Evolutionary conservation across 2,329 filamentous ascomycete genomes (phyloP).

Genomic region (Fusarium udum): DNA sequence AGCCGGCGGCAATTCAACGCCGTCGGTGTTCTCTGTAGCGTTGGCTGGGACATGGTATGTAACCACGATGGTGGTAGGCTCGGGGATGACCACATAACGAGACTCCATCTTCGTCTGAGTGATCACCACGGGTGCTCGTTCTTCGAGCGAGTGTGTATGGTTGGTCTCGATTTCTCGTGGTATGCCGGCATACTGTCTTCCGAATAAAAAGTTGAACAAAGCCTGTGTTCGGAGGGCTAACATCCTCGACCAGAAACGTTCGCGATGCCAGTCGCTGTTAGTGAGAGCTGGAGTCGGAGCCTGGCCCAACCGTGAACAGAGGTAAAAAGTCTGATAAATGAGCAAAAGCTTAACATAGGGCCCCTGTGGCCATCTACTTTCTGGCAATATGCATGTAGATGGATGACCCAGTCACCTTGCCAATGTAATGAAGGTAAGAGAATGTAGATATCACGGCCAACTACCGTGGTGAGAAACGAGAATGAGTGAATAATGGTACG

Average conservation of each 20-base stretch:
- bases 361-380: constrained; percentile 40
- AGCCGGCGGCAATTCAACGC: constrained; percentile 7
- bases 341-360: constrained; percentile 32
- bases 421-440: constrained; percentile 18
- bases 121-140: constrained; percentile 25
- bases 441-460: constrained; percentile 14
- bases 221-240: constrained; percentile 57
- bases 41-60: constrained; percentile 30
- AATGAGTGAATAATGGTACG: constrained; percentile 21
- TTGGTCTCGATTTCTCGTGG: constrained; percentile 48
- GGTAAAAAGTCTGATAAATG: constrained; percentile 18
- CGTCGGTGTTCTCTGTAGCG: constrained; percentile 8
- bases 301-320: constrained; percentile 21
- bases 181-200: constrained; percentile 64
- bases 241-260: constrained; percentile 40
- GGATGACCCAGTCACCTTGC: constrained; percentile 40
- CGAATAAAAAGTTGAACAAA: constrained; percentile 60
- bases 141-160: constrained; percentile 28
- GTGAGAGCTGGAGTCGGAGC: constrained; percentile 16
- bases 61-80: constrained; percentile 30
- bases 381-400: constrained; percentile 40
- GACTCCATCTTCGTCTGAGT: constrained; percentile 34
- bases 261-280: constrained; percentile 50
- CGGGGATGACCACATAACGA: constrained; percentile 20
- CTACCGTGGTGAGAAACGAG: constrained; percentile 21